Percentiles rank a stretch among this genome's conserved stretches.
Evolutionary conservation across 1,284 basidiomycete species (phyloP).

Genomic region (Gymnopus androsaceus): DNA sequence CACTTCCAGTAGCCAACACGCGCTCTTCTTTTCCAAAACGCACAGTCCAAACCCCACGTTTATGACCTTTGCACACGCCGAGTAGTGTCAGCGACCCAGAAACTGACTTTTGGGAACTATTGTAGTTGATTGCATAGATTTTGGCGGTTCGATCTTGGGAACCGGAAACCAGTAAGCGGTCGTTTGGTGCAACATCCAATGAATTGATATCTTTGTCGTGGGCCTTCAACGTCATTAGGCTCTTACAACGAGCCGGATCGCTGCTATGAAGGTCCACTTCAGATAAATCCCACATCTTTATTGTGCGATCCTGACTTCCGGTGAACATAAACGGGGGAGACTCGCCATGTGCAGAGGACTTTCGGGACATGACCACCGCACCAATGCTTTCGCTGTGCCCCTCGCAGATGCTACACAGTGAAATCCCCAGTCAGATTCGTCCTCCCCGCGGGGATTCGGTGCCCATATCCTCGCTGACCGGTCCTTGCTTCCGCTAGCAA

Average conservation of each 20-base stretch:
- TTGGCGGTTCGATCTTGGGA: slow-evolving; percentile 97
- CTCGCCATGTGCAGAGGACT: slow-evolving; percentile 30
- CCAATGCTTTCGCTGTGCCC: slow-evolving; percentile 96
- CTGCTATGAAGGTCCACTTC: slow-evolving; percentile 39
- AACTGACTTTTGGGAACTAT: slow-evolving; percentile 40
- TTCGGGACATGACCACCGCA: slow-evolving; percentile 79
- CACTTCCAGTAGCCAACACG: slow-evolving; percentile 89
- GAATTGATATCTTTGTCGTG: slow-evolving; percentile 99
- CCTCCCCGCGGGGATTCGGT: slow-evolving; percentile 31
- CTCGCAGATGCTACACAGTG: slow-evolving; percentile 86
- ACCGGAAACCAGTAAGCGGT: slow-evolving; percentile 86
- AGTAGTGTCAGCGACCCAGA: slow-evolving; percentile 75
- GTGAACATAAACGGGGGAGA: slow-evolving; percentile 79
- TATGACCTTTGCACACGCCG: slow-evolving; percentile 94
- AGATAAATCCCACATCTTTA: slow-evolving; percentile 97
- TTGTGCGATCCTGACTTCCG: slow-evolving; percentile 94
- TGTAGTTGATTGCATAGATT: slow-evolving; percentile 79
- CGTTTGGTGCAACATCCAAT: slow-evolving; percentile 91
- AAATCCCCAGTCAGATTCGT: slow-evolving; percentile 56
- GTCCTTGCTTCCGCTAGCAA: slow-evolving; percentile 94
- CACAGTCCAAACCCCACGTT: slow-evolving; percentile 95
- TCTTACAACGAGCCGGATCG: slow-evolving; percentile 60
- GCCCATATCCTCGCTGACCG: slow-evolving; percentile 88
- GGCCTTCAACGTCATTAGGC: slow-evolving; percentile 87
- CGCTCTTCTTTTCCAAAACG: slow-evolving; percentile 85